Evolutionary conservation across 169 alveolate genomes (phyloP).

Genomic region (Cryptosporidium bovis): DNA sequence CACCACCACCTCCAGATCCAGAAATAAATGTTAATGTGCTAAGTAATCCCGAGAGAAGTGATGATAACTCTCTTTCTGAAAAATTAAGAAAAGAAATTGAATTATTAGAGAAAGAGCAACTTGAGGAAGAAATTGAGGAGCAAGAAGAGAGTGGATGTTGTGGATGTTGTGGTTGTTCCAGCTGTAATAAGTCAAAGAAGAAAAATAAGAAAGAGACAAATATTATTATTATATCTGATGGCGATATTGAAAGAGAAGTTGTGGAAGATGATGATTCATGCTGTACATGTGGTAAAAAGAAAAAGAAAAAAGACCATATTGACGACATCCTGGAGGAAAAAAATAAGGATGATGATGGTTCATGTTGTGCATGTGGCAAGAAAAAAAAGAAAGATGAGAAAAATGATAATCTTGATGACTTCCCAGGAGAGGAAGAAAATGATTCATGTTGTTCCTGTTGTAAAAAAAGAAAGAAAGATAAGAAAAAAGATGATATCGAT

Average conservation of each 20-base stretch:
- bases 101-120: neutral
- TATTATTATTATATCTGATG: too few relatives aligned
- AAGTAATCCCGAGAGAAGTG: slow-evolving; percentile 7
- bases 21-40: slow-evolving; percentile 34
- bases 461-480: neutral
- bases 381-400: neutral
- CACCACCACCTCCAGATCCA: neutral
- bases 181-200: neutral
- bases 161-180: neutral
- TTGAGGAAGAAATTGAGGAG: neutral
- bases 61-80: neutral
- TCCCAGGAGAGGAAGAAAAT: slow-evolving; percentile 1
- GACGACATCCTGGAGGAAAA: neutral
- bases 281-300: neutral
- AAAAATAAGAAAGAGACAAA: neutral
- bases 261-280: neutral
- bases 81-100: neutral
- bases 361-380: slow-evolving; percentile 8
- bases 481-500: neutral
- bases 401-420: neutral
- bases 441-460: neutral
- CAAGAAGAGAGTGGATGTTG: neutral
- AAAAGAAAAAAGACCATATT: neutral
- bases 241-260: neutral
- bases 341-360: neutral